These are phyloP conservation scores for Rhizophagus clarus DNA, from an alignment of 192 early-diverging fungal species.

Conservation along the genomic window DNA sequence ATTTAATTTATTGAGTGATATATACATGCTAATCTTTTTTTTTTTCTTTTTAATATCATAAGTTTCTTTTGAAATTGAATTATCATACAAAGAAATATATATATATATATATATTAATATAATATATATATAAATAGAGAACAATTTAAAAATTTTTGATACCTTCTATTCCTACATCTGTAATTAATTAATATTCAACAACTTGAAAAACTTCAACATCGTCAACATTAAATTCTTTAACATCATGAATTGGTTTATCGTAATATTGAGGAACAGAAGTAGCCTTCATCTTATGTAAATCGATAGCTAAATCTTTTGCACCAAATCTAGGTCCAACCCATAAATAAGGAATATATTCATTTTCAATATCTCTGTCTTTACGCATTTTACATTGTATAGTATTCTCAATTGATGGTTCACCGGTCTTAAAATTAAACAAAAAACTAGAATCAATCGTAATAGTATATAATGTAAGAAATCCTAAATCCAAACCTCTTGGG, in stretches of 20 bases:
- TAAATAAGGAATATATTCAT: background rate
- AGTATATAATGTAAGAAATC: background rate
- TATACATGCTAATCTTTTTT: no score
- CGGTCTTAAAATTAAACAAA: background rate
- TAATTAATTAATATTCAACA: background rate
- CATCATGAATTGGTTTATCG: background rate
- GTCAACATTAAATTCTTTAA: slow-evolving; percentile 4
- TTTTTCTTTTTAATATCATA: no score
- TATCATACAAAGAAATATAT: no score
- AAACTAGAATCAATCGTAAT: background rate
- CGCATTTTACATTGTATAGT: background rate
- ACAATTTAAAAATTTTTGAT: no score
- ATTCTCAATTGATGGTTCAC: background rate
- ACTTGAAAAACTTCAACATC: slow-evolving; percentile 3
- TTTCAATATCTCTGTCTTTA: background rate
- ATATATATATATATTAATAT: no score
- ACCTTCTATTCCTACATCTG: no score
- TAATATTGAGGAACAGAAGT: background rate
- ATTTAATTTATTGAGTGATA: no score
- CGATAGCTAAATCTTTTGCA: slow-evolving; percentile 4
- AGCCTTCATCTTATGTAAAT: slow-evolving; percentile 2
- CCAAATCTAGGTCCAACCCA: slow-evolving; percentile 6
- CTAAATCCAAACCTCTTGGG: background rate
- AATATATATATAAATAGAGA: no score
- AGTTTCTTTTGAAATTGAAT: no score